Conservation (phyloP, 768 basidiomycete genomes). For the Naganishia randhawae region DNA sequence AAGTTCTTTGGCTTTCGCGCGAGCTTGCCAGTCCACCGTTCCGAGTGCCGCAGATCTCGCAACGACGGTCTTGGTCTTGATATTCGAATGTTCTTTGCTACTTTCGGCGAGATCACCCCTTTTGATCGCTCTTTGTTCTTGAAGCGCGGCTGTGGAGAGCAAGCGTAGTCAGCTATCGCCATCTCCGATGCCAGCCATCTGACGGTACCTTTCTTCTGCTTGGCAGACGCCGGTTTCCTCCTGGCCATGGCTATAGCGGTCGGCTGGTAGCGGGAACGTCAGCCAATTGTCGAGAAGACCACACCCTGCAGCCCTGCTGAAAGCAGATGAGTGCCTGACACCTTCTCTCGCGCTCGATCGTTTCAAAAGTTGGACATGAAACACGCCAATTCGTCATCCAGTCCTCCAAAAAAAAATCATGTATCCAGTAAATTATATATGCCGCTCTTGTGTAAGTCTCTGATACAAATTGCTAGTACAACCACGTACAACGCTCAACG, state of each 20-base stretch:
- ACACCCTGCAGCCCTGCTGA: too few species aligned
- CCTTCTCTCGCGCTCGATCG: too few species aligned
- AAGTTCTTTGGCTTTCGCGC: conserved; percentile 22
- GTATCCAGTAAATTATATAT: too few species aligned
- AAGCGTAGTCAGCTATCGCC: neutral
- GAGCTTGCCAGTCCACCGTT: conserved; percentile 22
- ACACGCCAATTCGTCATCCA: too few species aligned
- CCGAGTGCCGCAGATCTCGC: neutral
- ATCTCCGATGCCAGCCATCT: neutral
- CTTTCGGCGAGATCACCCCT: conserved; percentile 59
- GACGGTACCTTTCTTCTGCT: conserved; percentile 35
- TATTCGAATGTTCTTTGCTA: neutral
- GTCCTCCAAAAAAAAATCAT: too few species aligned
- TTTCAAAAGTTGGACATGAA: too few species aligned
- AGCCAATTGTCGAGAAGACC: too few species aligned
- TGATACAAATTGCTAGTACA: neutral
- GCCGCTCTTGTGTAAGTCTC: neutral
- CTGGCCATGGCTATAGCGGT: conserved; percentile 27
- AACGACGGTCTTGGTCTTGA: neutral
- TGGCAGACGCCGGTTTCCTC: conserved; percentile 36
- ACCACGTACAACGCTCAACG: neutral
- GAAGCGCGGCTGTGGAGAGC: conserved; percentile 56
- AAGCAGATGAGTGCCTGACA: too few species aligned
- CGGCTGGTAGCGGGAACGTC: too few species aligned
- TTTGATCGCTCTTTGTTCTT: conserved; percentile 77